These are phyloP conservation scores for Chlamydomonas applanata DNA, from an alignment of 139 green algal genomes.

Conservation along the genomic window DNA sequence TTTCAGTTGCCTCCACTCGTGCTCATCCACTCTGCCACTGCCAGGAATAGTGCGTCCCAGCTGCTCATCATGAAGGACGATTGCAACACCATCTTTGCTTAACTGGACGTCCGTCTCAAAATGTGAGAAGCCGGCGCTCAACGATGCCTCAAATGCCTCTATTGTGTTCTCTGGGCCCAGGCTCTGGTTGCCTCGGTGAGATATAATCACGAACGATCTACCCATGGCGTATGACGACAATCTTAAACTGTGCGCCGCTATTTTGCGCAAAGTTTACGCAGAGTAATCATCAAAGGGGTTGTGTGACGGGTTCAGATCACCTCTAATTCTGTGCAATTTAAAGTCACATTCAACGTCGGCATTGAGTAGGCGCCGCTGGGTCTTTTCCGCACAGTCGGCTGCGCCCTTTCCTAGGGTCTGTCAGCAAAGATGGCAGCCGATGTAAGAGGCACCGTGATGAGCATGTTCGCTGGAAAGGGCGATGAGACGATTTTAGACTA, in stretches of 20 bases:
- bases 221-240: too few relatives aligned
- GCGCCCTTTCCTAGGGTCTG: too few relatives aligned
- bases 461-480: constrained; percentile 10
- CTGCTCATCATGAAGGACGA: constrained; percentile 45
- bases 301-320: too few relatives aligned
- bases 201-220: not conserved
- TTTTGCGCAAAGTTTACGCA: too few relatives aligned
- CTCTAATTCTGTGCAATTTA: too few relatives aligned
- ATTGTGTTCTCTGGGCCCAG: constrained; percentile 7
- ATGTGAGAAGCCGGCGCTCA: not conserved
- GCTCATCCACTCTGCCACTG: constrained; percentile 6
- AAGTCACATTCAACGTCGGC: too few relatives aligned
- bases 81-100: constrained; percentile 19
- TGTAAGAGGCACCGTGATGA: not conserved
- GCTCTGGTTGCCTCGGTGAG: not conserved
- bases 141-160: not conserved
- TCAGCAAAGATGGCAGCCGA: too few relatives aligned
- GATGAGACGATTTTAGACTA: constrained; percentile 64
- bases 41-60: constrained; percentile 32
- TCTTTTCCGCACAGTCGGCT: too few relatives aligned
- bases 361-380: too few relatives aligned
- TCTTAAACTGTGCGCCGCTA: too few relatives aligned
- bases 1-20: constrained; percentile 9
- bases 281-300: too few relatives aligned
- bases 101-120: constrained; percentile 40